A percentile compares a stretch with the other conserved stretches of the same genome.
phyloP scores from a whole-genome alignment of 306 rosid genomes.

The Ziziphus jujuba region DNA sequence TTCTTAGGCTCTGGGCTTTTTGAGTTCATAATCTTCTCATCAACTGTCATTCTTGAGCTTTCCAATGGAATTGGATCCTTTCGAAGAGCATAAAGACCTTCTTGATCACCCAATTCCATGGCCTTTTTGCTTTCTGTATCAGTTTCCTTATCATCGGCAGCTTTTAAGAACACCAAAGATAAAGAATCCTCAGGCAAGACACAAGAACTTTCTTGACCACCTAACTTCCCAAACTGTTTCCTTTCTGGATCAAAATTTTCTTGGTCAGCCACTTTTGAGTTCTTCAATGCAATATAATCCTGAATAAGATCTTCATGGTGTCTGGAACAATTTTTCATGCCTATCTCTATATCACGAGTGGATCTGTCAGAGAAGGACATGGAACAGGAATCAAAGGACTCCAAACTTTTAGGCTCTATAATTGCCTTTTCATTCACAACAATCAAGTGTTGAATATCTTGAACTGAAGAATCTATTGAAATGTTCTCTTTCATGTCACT shows the following conservation, averaged over 20 bases:
- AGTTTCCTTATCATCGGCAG: slow-evolving; percentile 22
- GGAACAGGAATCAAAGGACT: slow-evolving; percentile 37
- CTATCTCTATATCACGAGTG: slow-evolving; percentile 24
- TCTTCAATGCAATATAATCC: slow-evolving; percentile 19
- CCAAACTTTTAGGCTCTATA: slow-evolving; percentile 31
- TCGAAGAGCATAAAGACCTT: slow-evolving; percentile 10
- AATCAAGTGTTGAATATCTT: slow-evolving; percentile 33
- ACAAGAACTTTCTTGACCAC: slow-evolving; percentile 24
- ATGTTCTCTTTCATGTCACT: slow-evolving; percentile 23
- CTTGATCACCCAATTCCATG: slow-evolving; percentile 19
- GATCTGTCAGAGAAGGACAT: slow-evolving; percentile 30
- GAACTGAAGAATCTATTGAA: slow-evolving; percentile 38
- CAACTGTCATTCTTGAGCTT: slow-evolving; percentile 27
- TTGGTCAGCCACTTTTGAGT: slow-evolving; percentile 22
- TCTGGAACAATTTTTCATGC: slow-evolving; percentile 28
- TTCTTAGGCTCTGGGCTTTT: slow-evolving; percentile 23
- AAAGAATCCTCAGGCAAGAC: slow-evolving; percentile 19
- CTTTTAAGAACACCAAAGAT: slow-evolving; percentile 25
- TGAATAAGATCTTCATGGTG: slow-evolving; percentile 20
- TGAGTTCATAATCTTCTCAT: slow-evolving; percentile 7
- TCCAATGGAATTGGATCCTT: slow-evolving; percentile 24
- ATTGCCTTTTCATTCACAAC: slow-evolving; percentile 33
- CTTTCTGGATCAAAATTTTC: slow-evolving; percentile 30
- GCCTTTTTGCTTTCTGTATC: slow-evolving; percentile 37
- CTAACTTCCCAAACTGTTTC: slow-evolving; percentile 30